Base-by-base conservation (phyloP, 2,329 filamentous ascomycete genomes). In the Cryphonectria japonica region DNA sequence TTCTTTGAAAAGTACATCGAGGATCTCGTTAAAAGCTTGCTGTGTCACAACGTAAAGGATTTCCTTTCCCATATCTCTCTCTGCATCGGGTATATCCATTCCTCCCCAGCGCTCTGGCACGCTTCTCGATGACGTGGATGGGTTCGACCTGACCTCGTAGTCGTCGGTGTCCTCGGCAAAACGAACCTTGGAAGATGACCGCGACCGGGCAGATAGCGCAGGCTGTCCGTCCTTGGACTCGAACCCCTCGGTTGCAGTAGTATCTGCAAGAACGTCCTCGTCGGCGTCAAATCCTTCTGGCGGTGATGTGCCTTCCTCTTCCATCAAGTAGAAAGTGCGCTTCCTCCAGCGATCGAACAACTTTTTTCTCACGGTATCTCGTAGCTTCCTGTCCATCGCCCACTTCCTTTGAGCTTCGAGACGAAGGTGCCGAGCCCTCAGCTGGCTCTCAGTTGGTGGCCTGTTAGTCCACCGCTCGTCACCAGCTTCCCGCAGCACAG, bases 21-120 rank as follows among this genome's bases (percentile, higher is more conserved):
- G 87, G 2, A 98, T 84, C 80, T 98, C 94, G 77, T 98, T 98
- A 82, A 97, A 93, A 0, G 94, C 92, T 80, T 97, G 92, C 79
- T 98, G 94, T 0, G 93, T 94, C 43, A 97, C 90, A 79, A 97
- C 93, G 77, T 97, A 98, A 0, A 98, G 83, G 4, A 98, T 92
- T 78, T 98, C 94, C 75, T 92, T 93, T 52, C 93, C 94, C 7
- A 93, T 90, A 78, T 97, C 94, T 71, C 87, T 88, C 79, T 97
- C 94, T 0, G 92, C 91, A 74, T 93, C 89, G 0, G 93, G 92
- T 22, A 97, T 90, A 67, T 94, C 92, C 79, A 93, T 91, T 26
- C 91, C 91, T 65, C 91, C 91, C 91, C 91, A 94, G 70, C 91
- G 86, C 79, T 95, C 91, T 16, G 92, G 89, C 11, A 92, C 85